Percentiles rank a stretch among this genome's conserved stretches.
These are phyloP conservation scores for Fusarium sp. DNA, from an alignment of 2,329 filamentous ascomycete genomes.

Conservation along the genomic window DNA sequence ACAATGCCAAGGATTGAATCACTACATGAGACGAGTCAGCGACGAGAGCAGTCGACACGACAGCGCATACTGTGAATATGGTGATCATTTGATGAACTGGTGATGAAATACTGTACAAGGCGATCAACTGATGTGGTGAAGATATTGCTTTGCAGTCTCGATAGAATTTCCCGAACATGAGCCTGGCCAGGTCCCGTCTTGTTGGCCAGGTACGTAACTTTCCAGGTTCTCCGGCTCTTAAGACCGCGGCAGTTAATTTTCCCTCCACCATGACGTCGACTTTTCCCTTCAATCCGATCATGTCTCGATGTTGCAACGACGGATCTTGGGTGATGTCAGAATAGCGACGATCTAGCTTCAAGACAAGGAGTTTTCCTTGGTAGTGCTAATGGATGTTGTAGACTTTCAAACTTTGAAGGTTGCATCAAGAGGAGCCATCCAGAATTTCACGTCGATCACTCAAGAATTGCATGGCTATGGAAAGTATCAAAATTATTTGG, in stretches of 20 bases:
- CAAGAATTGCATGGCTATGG: background rate
- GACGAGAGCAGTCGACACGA: background rate
- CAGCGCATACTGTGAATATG: background rate
- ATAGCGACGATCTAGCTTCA: background rate
- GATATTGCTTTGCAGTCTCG: background rate
- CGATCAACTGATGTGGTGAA: background rate
- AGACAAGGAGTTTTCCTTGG: background rate
- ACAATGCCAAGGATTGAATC: constrained; percentile 15
- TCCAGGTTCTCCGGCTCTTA: constrained; percentile 7
- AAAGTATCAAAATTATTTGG: background rate
- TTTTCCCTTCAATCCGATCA: background rate
- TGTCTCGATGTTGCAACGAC: background rate
- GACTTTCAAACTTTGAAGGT: background rate
- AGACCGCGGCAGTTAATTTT: constrained; percentile 13
- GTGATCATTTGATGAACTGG: background rate
- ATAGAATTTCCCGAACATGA: background rate
- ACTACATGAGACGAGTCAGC: constrained; percentile 17
- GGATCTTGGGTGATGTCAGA: constrained; percentile 24
- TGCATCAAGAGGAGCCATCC: background rate
- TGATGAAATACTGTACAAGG: background rate
- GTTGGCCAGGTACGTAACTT: background rate
- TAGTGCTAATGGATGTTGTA: background rate
- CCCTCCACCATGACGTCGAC: constrained; percentile 25
- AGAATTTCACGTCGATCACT: constrained; percentile 14
- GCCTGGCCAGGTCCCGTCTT: background rate